Evolutionary conservation across 208 protist genomes (phyloP).

Genomic region (Leishmania major): DNA sequence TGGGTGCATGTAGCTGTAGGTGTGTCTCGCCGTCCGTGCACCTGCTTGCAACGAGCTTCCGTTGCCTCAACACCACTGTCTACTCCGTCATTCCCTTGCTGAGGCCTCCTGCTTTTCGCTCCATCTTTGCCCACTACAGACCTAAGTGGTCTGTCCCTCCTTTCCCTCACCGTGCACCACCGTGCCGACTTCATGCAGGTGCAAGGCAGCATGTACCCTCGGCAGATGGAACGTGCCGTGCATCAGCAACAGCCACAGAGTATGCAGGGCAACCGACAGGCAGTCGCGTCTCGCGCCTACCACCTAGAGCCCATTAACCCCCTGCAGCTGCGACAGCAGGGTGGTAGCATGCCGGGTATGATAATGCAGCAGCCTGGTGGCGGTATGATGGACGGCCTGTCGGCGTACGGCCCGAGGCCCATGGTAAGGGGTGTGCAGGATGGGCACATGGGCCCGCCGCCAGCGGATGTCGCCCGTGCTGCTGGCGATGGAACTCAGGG

Average conservation of each 20-base stretch:
- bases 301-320: conserved; percentile 38
- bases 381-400: conserved; percentile 15
- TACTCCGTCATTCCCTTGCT: background rate
- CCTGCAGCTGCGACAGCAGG: conserved; percentile 4
- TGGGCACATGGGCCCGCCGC: conserved; percentile 1
- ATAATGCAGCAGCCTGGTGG: conserved; percentile 13
- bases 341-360: conserved; percentile 8
- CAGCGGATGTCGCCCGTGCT: background rate
- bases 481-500: background rate
- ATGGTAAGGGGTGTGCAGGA: conserved; percentile 17
- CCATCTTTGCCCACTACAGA: background rate
- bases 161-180: background rate
- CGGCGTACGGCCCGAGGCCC: background rate
- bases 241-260: conserved; percentile 19
- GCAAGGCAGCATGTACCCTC: conserved; percentile 17
- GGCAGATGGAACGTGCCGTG: conserved; percentile 33
- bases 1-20: background rate
- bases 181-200: conserved; percentile 14
- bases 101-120: background rate
- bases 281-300: conserved; percentile 24
- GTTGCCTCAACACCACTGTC: background rate
- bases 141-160: background rate
- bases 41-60: background rate
- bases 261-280: conserved; percentile 6
- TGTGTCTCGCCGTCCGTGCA: background rate